phyloP scores from a whole-genome alignment of 106 monocot species.

The Ottelia alismoides region DNA sequence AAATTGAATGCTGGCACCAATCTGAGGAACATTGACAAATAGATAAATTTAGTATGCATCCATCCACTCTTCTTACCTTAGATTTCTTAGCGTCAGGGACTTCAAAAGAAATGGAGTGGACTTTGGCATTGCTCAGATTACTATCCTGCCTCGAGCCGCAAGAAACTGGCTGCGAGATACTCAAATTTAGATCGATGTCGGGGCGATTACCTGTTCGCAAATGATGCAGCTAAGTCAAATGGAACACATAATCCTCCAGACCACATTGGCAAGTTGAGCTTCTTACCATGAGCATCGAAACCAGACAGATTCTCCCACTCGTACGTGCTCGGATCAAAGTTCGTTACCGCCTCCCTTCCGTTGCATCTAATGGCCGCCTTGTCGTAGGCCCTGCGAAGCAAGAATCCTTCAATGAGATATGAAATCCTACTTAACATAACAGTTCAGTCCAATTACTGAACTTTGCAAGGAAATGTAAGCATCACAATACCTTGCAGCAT shows the following conservation, averaged over 20 bases:
- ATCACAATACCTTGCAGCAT: too few relatives aligned
- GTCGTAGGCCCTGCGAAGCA: constrained; percentile 2
- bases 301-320: background rate
- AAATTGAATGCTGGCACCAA: too few relatives aligned
- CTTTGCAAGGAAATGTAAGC: too few relatives aligned
- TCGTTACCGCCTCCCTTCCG: constrained; percentile 5
- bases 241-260: background rate
- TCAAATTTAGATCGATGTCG: constrained; percentile 45
- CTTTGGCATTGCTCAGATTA: too few relatives aligned
- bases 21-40: too few relatives aligned
- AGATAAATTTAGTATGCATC: too few relatives aligned
- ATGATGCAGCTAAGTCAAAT: background rate
- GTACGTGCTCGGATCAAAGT: constrained; percentile 1
- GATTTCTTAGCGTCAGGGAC: background rate
- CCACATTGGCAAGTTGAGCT: background rate
- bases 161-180: constrained; percentile 1
- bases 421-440: too few relatives aligned
- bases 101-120: background rate
- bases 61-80: too few relatives aligned
- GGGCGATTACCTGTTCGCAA: constrained; percentile 15
- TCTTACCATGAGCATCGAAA: background rate
- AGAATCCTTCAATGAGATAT: too few relatives aligned
- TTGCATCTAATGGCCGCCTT: constrained; percentile 5
- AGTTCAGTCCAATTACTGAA: too few relatives aligned
- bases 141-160: background rate